Percentiles rank a stretch among this genome's conserved stretches.
Conservation (phyloP, 2,329 filamentous ascomycete species). For the Ceratocystiopsis minuta region DNA sequence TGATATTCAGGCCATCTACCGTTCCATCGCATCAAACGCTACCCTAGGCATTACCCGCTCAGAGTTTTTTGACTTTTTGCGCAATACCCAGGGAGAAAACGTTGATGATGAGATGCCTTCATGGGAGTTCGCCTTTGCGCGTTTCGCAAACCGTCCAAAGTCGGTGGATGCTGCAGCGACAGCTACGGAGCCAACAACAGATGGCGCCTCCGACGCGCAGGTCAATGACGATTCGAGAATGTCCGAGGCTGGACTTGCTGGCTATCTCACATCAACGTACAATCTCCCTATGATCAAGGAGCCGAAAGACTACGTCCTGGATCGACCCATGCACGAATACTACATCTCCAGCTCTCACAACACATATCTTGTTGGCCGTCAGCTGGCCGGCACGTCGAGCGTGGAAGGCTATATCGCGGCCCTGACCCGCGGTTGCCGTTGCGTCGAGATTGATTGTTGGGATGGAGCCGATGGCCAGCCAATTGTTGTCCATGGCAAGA, state of each 20-base stretch:
- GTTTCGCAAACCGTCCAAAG: conserved; percentile 44
- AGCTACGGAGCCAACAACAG: no score
- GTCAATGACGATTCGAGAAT: conserved; percentile 37
- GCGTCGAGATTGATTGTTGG: conserved; percentile 97
- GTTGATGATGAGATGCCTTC: conserved; percentile 43
- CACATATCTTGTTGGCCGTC: conserved; percentile 82
- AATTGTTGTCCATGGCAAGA: conserved; percentile 78
- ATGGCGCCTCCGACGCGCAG: background rate
- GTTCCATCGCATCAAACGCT: conserved; percentile 36
- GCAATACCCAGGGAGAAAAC: conserved; percentile 56
- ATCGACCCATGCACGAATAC: conserved; percentile 86
- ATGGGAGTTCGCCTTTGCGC: conserved; percentile 59
- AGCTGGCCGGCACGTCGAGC: conserved; percentile 78
- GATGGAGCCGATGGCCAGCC: conserved; percentile 78
- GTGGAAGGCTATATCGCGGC: conserved; percentile 89
- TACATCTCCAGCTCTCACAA: conserved; percentile 98
- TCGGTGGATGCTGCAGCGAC: background rate
- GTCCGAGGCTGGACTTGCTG: conserved; percentile 61
- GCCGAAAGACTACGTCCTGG: conserved; percentile 44
- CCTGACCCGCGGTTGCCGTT: conserved; percentile 75
- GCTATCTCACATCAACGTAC: conserved; percentile 55
- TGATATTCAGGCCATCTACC: conserved; percentile 62
- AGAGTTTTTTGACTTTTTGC: conserved; percentile 63
- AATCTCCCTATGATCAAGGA: conserved; percentile 50
- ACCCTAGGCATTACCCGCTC: conserved; percentile 48